Evolutionary conservation across 2,329 filamentous ascomycete species (phyloP).

Genomic region (Paradendryphiella salina): DNA sequence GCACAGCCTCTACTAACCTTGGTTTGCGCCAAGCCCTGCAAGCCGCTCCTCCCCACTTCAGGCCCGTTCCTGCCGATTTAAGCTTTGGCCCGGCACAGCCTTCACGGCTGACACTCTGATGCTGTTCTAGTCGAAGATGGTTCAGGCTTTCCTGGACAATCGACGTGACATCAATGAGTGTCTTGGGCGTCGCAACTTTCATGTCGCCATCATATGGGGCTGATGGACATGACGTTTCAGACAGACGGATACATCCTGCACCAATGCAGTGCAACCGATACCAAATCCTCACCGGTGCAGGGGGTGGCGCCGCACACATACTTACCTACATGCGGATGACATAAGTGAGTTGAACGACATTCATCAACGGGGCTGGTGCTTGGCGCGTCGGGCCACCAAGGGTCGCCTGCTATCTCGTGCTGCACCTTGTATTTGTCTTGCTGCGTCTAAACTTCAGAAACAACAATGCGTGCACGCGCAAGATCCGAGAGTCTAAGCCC

Average conservation of each 20-base stretch:
- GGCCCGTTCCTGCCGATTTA: conserved; percentile 24
- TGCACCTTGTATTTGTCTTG: no score
- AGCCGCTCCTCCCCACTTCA: conserved; percentile 19
- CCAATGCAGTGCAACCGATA: conserved; percentile 11
- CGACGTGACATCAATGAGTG: not conserved
- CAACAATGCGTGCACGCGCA: not conserved
- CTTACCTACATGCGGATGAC: conserved; percentile 3
- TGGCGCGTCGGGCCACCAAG: no score
- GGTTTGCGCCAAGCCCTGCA: conserved; percentile 1
- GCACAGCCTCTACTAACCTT: conserved; percentile 10
- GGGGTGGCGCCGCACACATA: conserved; percentile 10
- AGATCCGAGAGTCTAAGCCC: not conserved
- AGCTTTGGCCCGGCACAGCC: conserved; percentile 5
- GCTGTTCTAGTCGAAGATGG: not conserved
- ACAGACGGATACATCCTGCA: not conserved
- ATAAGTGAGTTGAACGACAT: conserved; percentile 4
- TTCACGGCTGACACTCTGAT: not conserved
- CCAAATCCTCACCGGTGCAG: conserved; percentile 11
- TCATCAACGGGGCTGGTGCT: not conserved
- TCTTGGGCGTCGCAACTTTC: not conserved
- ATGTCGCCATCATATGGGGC: not conserved
- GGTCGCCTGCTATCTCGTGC: no score
- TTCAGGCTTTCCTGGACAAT: not conserved
- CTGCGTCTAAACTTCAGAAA: no score
- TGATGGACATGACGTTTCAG: conserved; percentile 1